Evolutionary conservation across 768 basidiomycete species (phyloP).

Genomic region (Boletus pseudopeckii): DNA sequence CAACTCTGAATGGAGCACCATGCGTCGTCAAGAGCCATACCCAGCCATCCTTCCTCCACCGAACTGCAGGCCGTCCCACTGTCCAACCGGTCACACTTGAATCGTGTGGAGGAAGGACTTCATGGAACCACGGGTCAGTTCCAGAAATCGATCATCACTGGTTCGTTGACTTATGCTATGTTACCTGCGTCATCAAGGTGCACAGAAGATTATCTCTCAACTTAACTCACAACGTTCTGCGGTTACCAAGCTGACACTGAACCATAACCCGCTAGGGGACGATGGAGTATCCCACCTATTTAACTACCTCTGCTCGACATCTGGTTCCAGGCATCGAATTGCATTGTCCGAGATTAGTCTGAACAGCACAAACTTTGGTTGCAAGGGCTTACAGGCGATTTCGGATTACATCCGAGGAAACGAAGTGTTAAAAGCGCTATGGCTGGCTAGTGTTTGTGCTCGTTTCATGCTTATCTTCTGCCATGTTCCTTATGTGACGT

Average conservation of each 20-base stretch:
- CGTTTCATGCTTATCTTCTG: not conserved
- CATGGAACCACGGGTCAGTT: slow-evolving; percentile 21
- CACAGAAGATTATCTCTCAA: slow-evolving; percentile 46
- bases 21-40: not conserved
- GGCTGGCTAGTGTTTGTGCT: slow-evolving; percentile 52
- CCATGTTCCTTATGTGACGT: slow-evolving; percentile 7
- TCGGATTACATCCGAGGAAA: slow-evolving; percentile 50
- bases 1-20: slow-evolving; percentile 15
- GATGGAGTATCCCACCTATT: slow-evolving; percentile 55
- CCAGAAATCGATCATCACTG: not conserved
- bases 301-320: slow-evolving; percentile 47
- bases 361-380: slow-evolving; percentile 52
- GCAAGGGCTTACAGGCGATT: slow-evolving; percentile 50
- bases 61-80: slow-evolving; percentile 7
- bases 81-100: slow-evolving; percentile 18
- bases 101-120: slow-evolving; percentile 19
- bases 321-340: slow-evolving; percentile 42
- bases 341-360: slow-evolving; percentile 51
- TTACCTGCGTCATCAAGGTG: slow-evolving; percentile 39
- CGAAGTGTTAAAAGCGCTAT: slow-evolving; percentile 40
- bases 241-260: slow-evolving; percentile 50
- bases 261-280: slow-evolving; percentile 56
- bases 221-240: slow-evolving; percentile 39
- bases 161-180: slow-evolving; percentile 1
- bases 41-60: not conserved